These are phyloP conservation scores for Talaromyces liani DNA, from an alignment of 495 filamentous ascomycete genomes.

Conservation along the genomic window DNA sequence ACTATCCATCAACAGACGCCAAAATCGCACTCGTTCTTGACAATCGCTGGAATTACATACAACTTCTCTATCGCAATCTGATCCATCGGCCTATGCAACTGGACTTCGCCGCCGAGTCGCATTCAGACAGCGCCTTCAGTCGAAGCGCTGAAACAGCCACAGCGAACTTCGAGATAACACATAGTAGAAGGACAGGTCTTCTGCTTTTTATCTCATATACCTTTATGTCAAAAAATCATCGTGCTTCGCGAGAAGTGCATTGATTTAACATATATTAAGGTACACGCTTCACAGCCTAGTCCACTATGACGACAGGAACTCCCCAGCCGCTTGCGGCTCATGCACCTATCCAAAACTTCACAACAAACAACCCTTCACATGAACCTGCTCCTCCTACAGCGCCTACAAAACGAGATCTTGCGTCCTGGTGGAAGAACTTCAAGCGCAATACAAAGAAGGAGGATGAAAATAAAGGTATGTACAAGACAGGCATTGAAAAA, in stretches of 20 bases:
- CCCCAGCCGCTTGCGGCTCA: slow-evolving; percentile 27
- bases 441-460: slow-evolving; percentile 67
- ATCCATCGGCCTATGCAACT: background rate
- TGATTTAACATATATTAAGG: background rate
- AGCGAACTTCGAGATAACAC: background rate
- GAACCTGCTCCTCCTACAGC: slow-evolving; percentile 41
- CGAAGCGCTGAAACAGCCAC: slow-evolving; percentile 2
- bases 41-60: background rate
- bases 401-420: slow-evolving; percentile 70
- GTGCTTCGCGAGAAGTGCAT: background rate
- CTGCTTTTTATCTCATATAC: background rate
- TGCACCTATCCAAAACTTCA: background rate
- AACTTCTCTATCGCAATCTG: background rate
- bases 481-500: background rate
- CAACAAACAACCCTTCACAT: background rate
- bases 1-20: background rate
- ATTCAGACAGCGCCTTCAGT: background rate
- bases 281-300: background rate
- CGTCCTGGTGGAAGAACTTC: slow-evolving; percentile 90
- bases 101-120: background rate
- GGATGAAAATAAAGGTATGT: slow-evolving; percentile 72
- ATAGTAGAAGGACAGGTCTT: background rate
- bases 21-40: slow-evolving; percentile 7
- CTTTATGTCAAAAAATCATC: background rate
- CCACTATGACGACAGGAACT: slow-evolving; percentile 38